A percentile compares a stretch with the other conserved stretches of the same genome.
Evolutionary conservation across 257 asterid species (phyloP).

Genomic region (Solanum gracilifrons): DNA sequence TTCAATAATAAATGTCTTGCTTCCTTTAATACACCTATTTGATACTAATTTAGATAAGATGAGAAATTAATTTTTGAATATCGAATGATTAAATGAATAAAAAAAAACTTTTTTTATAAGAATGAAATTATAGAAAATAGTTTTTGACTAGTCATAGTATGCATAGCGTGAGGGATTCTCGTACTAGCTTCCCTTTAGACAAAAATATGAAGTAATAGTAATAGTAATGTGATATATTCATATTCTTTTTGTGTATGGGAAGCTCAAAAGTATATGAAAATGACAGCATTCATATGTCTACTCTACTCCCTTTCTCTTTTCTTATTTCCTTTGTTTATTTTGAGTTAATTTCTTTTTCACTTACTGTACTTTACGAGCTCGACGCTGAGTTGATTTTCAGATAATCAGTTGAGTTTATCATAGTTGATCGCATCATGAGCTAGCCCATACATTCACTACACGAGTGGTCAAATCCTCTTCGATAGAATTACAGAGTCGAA

Average conservation of each 20-base stretch:
- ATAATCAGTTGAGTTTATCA: too few species aligned
- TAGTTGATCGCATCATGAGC: too few species aligned
- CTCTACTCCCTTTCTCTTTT: background rate
- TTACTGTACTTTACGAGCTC: background rate
- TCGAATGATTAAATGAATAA: background rate
- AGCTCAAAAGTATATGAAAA: slow-evolving; percentile 22
- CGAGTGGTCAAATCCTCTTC: too few species aligned
- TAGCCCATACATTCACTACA: too few species aligned
- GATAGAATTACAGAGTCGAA: too few species aligned
- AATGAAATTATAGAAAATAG: background rate
- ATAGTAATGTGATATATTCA: background rate
- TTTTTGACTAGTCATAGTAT: background rate
- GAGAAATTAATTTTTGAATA: background rate
- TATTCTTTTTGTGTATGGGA: background rate
- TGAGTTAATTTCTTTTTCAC: background rate
- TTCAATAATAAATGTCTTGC: background rate
- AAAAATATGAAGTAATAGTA: background rate
- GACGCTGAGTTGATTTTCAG: background rate
- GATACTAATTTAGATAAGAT: background rate
- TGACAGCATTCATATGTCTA: slow-evolving; percentile 9
- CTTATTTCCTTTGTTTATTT: background rate
- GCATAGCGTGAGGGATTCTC: slow-evolving; percentile 16
- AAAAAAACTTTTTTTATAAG: too few species aligned
- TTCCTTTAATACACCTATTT: background rate
- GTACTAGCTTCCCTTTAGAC: slow-evolving; percentile 31